Evolutionary conservation across 2,329 filamentous ascomycete genomes (phyloP), one percentile per base, ranked within the genome.

Genomic region (Allantophomopsis lycopodina): DNA sequence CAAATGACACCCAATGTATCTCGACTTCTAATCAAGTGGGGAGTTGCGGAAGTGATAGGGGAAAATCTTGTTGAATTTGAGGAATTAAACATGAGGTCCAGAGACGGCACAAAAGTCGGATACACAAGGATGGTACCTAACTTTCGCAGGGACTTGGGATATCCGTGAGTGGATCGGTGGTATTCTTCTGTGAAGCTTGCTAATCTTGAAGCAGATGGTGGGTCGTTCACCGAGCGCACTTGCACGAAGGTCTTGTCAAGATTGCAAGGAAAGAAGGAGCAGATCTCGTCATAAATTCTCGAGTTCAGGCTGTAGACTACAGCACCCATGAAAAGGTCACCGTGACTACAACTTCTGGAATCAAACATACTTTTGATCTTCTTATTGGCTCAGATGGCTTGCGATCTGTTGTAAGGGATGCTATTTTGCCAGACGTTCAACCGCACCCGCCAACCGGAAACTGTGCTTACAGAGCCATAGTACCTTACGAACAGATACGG

Each of bases 151-250:
- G 7, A 30, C 17, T n/a, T 37, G 16, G 23, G 15, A 20, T 34
- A 34, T 13, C 32, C 32, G 32, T 34, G 11, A 16, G 35, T 13
- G 7, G 32, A 3, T 34, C 15, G 14, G 11, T 12, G 23, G 7
- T 28, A 8, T 12, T 6, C 7, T 14, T 5, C 5, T 14, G 32
- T 8, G 32, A 5, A 13, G 12, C 12, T 7, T 34, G 32, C 32
- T 34, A 34, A 34, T 17, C 3, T 13, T 10, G 15, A n/a, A 34
- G 18, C 16, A 37, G n/a, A n/a, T 65, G 62, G 60, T 65, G 61
- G 58, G 49, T 68, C 2, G 62, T 66, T 4, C 62, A 66, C 37
- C 53, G 62, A 30, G 61, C 63, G n/a, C 62, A 68, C 47, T 55
- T 67, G 5, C 64, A 67, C 41, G 52, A 57, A 17, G 62, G 61